Evolutionary conservation across 2,329 filamentous ascomycete genomes (phyloP).

Genomic region (Neopestalotiopsis rosae): DNA sequence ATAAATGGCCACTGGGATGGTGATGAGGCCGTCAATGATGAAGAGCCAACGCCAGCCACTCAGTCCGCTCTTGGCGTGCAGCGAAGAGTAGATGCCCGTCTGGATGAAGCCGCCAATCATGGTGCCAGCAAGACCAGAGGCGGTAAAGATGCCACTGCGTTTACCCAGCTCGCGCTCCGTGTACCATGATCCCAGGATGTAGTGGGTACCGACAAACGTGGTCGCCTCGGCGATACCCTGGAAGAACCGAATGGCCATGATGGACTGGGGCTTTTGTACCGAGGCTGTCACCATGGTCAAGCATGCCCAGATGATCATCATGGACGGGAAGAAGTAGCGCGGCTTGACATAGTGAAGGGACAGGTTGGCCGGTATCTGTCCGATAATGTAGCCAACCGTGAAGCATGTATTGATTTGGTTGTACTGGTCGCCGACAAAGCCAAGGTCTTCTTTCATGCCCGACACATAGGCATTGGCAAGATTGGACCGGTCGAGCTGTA

Average conservation of each 20-base stretch:
- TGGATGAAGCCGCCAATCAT: constrained; percentile 70
- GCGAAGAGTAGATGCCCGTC: constrained; percentile 52
- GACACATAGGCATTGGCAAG: constrained; percentile 60
- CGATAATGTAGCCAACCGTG: constrained; percentile 52
- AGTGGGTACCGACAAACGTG: constrained; percentile 64
- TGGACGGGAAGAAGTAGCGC: constrained; percentile 66
- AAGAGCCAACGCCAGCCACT: constrained; percentile 62
- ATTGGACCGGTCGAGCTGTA: constrained; percentile 53
- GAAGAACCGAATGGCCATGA: constrained; percentile 66
- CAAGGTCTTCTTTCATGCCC: constrained; percentile 57
- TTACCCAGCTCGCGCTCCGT: constrained; percentile 66
- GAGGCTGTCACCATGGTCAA: constrained; percentile 67
- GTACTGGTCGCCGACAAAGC: constrained; percentile 52
- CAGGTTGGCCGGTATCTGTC: constrained; percentile 66
- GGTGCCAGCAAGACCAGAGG: constrained; percentile 62
- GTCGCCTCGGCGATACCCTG: constrained; percentile 60
- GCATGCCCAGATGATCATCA: constrained; percentile 68
- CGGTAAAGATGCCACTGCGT: constrained; percentile 65
- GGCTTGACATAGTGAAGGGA: constrained; percentile 68
- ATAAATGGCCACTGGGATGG: constrained; percentile 60
- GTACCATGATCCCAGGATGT: constrained; percentile 67
- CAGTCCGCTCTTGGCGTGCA: constrained; percentile 53
- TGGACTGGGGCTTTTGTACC: constrained; percentile 53
- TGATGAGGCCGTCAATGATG: constrained; percentile 58
- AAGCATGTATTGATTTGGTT: constrained; percentile 60